phyloP scores from a whole-genome alignment of 208 protist genomes.

The Trypanosoma boissoni region DNA sequence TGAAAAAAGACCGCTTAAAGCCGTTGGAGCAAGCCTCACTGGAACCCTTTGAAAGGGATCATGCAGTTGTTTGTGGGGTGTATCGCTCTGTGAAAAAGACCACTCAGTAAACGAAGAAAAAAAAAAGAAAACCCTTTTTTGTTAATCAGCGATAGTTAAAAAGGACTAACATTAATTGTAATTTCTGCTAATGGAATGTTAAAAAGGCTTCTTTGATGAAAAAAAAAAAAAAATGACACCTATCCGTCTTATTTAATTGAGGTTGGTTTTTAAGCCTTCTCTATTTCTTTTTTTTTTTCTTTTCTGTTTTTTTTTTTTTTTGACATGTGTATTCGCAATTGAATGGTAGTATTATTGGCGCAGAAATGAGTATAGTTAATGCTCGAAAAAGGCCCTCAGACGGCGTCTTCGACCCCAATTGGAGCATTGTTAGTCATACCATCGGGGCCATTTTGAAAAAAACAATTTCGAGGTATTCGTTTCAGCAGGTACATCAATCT shows the following conservation, averaged over 20 bases:
- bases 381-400: neutral
- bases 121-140: constrained; percentile 2
- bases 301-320: constrained; percentile 5
- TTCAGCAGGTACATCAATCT: constrained; percentile 74
- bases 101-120: constrained; percentile 23
- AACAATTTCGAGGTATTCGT: constrained; percentile 47
- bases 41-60: constrained; percentile 99
- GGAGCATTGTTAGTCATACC: constrained; percentile 53
- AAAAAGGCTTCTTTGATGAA: neutral
- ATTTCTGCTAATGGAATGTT: no score
- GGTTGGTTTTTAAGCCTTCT: constrained; percentile 20
- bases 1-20: constrained; percentile 97
- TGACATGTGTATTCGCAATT: neutral
- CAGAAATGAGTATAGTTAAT: neutral
- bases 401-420: constrained; percentile 40
- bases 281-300: constrained; percentile 8
- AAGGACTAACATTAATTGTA: constrained; percentile 11
- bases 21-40: constrained; percentile 98
- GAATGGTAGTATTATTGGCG: constrained; percentile 6
- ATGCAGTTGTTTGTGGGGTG: constrained; percentile 97
- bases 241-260: neutral
- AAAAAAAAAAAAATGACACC: neutral
- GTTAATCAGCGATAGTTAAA: constrained; percentile 5
- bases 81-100: constrained; percentile 82
- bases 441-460: constrained; percentile 52